Base-by-base conservation (phyloP, 1,139 yeast genomes). In the Hyphopichia burtonii region DNA sequence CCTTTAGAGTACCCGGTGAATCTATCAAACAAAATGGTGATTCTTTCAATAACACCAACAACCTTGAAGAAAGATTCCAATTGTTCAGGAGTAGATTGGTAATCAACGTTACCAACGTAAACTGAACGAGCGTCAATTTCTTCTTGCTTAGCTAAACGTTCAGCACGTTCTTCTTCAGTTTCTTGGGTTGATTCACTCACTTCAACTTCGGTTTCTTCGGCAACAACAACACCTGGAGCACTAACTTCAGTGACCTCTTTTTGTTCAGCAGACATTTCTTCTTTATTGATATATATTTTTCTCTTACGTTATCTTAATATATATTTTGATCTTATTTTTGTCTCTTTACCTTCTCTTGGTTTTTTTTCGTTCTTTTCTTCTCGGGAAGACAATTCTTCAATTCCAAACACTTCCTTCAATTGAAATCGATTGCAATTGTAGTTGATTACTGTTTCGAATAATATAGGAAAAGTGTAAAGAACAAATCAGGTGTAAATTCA, bases 61-160 rank as follows among this genome's bases (percentile, higher is more conserved):
- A 40, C 49, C 41, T 55, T 58, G 58, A 71, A 71, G 38, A 67
- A 62, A 34, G 55, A 55, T 45, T 71, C 76, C 51, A 71, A 61
- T 51, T 68, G 74, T 41, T 65, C 72, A 0, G 76, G 76, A 2
- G 74, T 67, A 6, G 71, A 50, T 41, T 59, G 65, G 50, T 65
- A 72, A 47, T 71, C 74, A 14, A 72, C 74, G 50, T 71, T 72
- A 7, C 74, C 76, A 8, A 72, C 74, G 44, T 67, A 71, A 7
- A 72, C 55, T 4, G 76, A 71, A 19, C 75, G 54, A 18, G 54
- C 43, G 50, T 72, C 77, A 17, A 55, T 50, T 49, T 66, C 74
- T 44, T 58, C 58, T 48, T 67, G 73, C 38, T 51, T 55, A 12
- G 54, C 63, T 44, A 65, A 53, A 39, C 63, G 55, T 45, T 60